Evolutionary conservation across 345 rosid genomes (phyloP).

Genomic region (Lenwebbia sp.): DNA sequence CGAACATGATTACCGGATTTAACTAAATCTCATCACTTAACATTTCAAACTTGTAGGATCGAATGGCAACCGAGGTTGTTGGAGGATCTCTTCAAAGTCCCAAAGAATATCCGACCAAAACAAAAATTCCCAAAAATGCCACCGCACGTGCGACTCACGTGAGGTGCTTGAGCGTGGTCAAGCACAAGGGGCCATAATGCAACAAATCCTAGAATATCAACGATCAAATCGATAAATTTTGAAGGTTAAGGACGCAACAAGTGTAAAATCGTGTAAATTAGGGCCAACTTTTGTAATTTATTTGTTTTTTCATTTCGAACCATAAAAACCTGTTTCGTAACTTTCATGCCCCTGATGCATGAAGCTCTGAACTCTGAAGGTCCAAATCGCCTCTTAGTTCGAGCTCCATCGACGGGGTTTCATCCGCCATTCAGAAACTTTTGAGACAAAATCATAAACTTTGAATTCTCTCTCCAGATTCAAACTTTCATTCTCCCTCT

Average conservation of each 20-base stretch:
- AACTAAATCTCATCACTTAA: neutral
- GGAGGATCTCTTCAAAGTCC: neutral
- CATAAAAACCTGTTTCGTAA: neutral
- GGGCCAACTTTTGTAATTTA: neutral
- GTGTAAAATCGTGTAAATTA: neutral
- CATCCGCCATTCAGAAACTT: neutral
- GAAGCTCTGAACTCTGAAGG: neutral
- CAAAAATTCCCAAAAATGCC: neutral
- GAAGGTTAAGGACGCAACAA: neutral
- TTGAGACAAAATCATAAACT: neutral
- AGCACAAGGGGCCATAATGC: neutral
- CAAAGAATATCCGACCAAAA: neutral
- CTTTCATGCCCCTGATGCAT: neutral
- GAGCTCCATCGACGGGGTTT: neutral
- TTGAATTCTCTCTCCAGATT: neutral
- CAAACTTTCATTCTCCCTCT: neutral
- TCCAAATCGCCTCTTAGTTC: neutral
- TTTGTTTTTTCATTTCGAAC: neutral
- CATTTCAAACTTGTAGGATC: neutral
- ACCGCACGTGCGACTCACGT: neutral
- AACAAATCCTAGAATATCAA: neutral
- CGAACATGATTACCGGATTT: neutral
- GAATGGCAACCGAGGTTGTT: neutral
- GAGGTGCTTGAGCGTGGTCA: neutral
- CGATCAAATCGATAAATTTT: no score